Evolutionary conservation across 108 stramenopile species (phyloP).

Genomic region (Nannochloropsis gaditana): DNA sequence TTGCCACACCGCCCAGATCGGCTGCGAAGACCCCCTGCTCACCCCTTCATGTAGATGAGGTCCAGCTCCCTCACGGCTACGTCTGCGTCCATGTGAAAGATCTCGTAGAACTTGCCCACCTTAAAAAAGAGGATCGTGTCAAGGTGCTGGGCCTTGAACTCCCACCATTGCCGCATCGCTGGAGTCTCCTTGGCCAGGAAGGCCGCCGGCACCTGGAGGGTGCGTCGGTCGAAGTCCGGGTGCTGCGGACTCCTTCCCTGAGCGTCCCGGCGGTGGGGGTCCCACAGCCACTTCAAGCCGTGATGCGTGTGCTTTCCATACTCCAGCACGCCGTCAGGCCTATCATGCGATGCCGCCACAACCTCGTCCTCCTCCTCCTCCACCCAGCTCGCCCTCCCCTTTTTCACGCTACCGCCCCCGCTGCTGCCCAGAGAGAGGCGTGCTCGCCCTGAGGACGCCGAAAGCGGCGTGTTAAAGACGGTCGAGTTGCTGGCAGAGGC

Average conservation of each 20-base stretch:
- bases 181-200: slow-evolving; percentile 57
- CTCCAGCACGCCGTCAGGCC: slow-evolving; percentile 36
- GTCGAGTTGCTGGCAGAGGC: not conserved
- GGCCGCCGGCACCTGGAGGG: slow-evolving; percentile 61
- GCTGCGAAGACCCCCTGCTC: slow-evolving; percentile 21
- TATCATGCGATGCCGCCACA: not conserved
- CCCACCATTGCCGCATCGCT: slow-evolving; percentile 95
- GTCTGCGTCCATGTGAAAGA: slow-evolving; percentile 93
- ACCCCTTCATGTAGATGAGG: slow-evolving; percentile 92
- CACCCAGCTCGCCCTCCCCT: not conserved
- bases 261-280: slow-evolving; percentile 58
- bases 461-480: not conserved
- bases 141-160: slow-evolving; percentile 85
- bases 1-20: not conserved
- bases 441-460: not conserved
- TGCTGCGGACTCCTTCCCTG: slow-evolving; percentile 58
- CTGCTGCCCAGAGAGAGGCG: not conserved
- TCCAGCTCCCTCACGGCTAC: slow-evolving; percentile 76
- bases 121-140: slow-evolving; percentile 97
- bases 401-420: slow-evolving; percentile 21
- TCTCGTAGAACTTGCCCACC: slow-evolving; percentile 96
- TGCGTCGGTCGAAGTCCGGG: slow-evolving; percentile 77
- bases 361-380: slow-evolving; percentile 18
- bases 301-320: slow-evolving; percentile 37
- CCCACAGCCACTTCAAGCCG: slow-evolving; percentile 33